Conservation (phyloP, 2,329 filamentous ascomycete species). For the Fusarium subtropicale region DNA sequence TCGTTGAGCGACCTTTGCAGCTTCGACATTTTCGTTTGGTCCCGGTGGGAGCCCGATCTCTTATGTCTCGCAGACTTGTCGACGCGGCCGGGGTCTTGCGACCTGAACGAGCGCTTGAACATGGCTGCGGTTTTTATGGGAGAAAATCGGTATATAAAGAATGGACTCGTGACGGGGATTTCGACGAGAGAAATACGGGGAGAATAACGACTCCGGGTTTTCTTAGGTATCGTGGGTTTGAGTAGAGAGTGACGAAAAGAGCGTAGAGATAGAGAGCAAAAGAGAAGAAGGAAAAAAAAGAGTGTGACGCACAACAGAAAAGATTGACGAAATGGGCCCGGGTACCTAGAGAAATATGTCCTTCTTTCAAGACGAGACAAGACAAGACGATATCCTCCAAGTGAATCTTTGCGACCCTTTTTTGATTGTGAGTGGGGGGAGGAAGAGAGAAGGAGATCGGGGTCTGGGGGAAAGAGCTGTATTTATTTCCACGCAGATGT, state of each 20-base stretch:
- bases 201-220: conserved; percentile 36
- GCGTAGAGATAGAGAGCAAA: conserved; percentile 53
- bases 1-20: conserved; percentile 84
- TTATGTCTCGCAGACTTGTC: conserved; percentile 90
- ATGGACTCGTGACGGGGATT: conserved; percentile 44
- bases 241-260: conserved; percentile 67
- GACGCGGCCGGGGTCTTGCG: conserved; percentile 78
- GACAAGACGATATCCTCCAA: conserved; percentile 65
- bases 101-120: conserved; percentile 93
- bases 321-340: conserved; percentile 65
- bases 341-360: conserved; percentile 59
- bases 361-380: conserved; percentile 43
- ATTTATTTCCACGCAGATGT: conserved; percentile 38
- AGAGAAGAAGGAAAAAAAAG: conserved; percentile 45
- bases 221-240: conserved; percentile 46
- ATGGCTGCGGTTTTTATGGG: conserved; percentile 64
- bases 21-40: conserved; percentile 83
- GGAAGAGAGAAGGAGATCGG: conserved; percentile 52
- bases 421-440: conserved; percentile 66
- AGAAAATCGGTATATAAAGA: conserved; percentile 43
- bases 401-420: conserved; percentile 69
- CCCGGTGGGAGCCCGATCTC: conserved; percentile 68
- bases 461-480: conserved; percentile 36
- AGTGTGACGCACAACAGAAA: conserved; percentile 54
- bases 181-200: conserved; percentile 25